These are phyloP conservation scores for Coleophoma cylindrospora DNA, from an alignment of 2,329 filamentous ascomycete species.

Conservation along the genomic window DNA sequence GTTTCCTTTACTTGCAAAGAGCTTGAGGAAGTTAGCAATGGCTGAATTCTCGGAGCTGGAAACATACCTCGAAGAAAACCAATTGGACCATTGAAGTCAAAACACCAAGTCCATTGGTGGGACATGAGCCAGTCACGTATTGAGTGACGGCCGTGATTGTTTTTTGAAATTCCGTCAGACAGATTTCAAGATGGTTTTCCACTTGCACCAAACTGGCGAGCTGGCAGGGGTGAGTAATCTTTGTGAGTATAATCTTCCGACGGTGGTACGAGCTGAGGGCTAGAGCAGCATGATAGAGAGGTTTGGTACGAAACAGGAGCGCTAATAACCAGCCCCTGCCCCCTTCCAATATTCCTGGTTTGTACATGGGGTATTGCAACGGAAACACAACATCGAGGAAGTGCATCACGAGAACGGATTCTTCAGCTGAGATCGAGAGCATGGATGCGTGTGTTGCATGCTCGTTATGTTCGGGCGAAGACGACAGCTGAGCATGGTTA, in stretches of 20 bases:
- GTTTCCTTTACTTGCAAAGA: slow-evolving; percentile 33
- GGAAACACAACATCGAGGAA: slow-evolving; percentile 61
- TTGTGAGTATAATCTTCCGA: slow-evolving; percentile 26
- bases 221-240: slow-evolving; percentile 4
- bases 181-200: slow-evolving; percentile 22
- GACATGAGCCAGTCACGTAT: slow-evolving; percentile 6
- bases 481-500: slow-evolving; percentile 3
- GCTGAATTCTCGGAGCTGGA: slow-evolving; percentile 22
- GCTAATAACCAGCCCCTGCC: slow-evolving; percentile 58
- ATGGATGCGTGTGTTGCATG: slow-evolving; percentile 1
- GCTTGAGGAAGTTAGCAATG: slow-evolving; percentile 37
- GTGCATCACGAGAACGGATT: slow-evolving; percentile 41
- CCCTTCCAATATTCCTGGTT: slow-evolving; percentile 46
- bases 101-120: slow-evolving; percentile 25
- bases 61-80: slow-evolving; percentile 42
- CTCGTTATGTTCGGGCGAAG: not conserved
- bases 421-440: slow-evolving; percentile 6
- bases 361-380: slow-evolving; percentile 59
- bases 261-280: slow-evolving; percentile 47
- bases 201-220: slow-evolving; percentile 10
- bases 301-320: slow-evolving; percentile 49
- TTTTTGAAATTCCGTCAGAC: slow-evolving; percentile 37
- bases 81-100: slow-evolving; percentile 49
- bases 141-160: slow-evolving; percentile 26
- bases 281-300: slow-evolving; percentile 51